These are phyloP conservation scores for Quercus lobata DNA, from an alignment of 331 rosid species.

Conservation along the genomic window DNA sequence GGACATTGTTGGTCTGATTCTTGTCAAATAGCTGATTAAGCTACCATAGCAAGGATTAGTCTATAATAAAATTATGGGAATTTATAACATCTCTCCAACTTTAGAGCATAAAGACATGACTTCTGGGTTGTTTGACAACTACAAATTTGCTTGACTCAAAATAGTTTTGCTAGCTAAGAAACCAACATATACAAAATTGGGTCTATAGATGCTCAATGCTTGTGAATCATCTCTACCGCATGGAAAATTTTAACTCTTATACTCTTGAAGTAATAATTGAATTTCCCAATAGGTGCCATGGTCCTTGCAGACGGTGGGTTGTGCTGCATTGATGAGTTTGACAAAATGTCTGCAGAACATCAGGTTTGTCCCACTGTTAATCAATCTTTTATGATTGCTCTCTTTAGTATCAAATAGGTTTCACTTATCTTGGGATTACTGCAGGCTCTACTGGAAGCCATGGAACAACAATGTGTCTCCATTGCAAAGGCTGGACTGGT, in stretches of 20 bases:
- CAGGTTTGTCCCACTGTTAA: conserved; percentile 62
- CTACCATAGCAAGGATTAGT: neutral
- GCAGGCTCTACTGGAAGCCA: conserved; percentile 90
- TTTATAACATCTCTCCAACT: neutral
- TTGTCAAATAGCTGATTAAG: neutral
- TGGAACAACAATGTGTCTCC: conserved; percentile 98
- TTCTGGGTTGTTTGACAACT: neutral
- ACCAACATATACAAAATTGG: conserved; percentile 10
- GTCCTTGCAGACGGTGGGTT: conserved; percentile 93
- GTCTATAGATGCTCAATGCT: neutral
- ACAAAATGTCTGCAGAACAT: conserved; percentile 96
- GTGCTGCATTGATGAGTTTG: conserved; percentile 97
- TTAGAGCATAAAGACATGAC: neutral
- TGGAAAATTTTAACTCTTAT: conserved; percentile 2
- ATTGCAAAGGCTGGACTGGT: conserved; percentile 95
- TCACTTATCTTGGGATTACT: conserved; percentile 15
- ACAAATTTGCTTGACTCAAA: neutral
- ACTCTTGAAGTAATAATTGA: conserved; percentile 19
- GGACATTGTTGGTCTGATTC: neutral
- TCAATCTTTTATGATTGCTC: conserved; percentile 18
- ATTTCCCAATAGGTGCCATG: conserved; percentile 72
- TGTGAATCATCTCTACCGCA: neutral
- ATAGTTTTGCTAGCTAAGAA: neutral
- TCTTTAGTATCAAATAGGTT: conserved; percentile 11
- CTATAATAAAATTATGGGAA: neutral